Evolutionary conservation across 495 filamentous ascomycete species (phyloP), one percentile per base, ranked within the genome.

Genomic region (Hypoxylon perforatum): DNA sequence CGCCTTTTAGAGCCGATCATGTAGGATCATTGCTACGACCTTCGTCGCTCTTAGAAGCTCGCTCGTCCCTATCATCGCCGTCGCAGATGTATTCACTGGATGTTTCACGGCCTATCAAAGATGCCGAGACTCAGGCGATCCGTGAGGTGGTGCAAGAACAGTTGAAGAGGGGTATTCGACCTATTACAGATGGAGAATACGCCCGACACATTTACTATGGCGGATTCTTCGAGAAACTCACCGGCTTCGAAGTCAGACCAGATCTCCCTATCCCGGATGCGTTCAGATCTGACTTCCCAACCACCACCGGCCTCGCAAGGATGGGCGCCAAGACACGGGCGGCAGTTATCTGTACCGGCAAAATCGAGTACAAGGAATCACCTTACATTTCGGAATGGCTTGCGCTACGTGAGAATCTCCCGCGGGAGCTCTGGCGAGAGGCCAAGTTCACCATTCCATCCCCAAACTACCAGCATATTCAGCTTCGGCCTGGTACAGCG

Each of bases 1-100:
- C 91, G 39, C 91, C 91, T 22, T 94, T 93, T 76, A 86, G 90
- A 68, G 91, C 90, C 47, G 92, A 94, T 81, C 91, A 94, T 73
- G 79, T 96, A 63, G 92, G 92, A 58, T 93, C 90, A 36, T 85
- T 94, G 19, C 84, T 93, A 23, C 86, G 92, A 10, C 91, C 91
- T 38, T 76, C 90, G 57, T 71, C 83, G 23, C 86, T 95, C 7
- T 81, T 94, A 38, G 78, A 86, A 11, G 84, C 81, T 41, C 89
- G 90, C 61, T 53, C 57, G 11, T 41, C 17, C 18, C 61, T 70
- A 15, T 65, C 67, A 1, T 69, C 67, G 7, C 64, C 73, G 9
- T 72, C 70, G 12, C 66, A 73, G 21, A 62, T 69, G 59, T 82
- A 85, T 41, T 75, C 80, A 35, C 75, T 88, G 55, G 79, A 79